These are phyloP conservation scores for Mallotus nudiflorus DNA, from an alignment of 345 rosid species.

Conservation along the genomic window DNA sequence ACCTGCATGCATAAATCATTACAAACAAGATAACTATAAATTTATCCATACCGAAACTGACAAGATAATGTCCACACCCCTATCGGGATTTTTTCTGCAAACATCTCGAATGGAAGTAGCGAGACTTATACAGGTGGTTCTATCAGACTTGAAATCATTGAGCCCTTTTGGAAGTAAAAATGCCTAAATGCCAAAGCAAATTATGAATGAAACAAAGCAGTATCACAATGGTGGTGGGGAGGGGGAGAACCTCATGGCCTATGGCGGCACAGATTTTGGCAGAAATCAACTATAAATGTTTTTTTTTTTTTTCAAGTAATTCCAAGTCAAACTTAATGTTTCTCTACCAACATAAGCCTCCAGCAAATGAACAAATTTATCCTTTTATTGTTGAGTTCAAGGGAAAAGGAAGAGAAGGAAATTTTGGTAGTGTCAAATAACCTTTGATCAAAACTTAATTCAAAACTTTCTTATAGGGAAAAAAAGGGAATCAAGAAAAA, in stretches of 20 bases:
- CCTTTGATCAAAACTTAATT: not conserved
- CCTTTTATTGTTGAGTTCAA: not conserved
- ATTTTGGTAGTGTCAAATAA: not conserved
- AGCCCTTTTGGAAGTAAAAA: slow-evolving; percentile 62
- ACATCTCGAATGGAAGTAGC: slow-evolving; percentile 81
- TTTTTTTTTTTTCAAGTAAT: slow-evolving; percentile 5
- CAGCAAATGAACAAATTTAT: slow-evolving; percentile 1
- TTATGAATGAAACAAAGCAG: slow-evolving; percentile 17
- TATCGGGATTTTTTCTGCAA: slow-evolving; percentile 83
- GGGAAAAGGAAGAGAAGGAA: not conserved
- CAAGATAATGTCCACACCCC: slow-evolving; percentile 96
- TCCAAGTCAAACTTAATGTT: not conserved
- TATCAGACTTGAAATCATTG: slow-evolving; percentile 55
- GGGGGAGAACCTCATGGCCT: not conserved
- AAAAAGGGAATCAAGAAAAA: not conserved
- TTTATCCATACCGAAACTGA: slow-evolving; percentile 77
- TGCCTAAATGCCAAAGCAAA: slow-evolving; percentile 46
- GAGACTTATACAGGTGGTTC: slow-evolving; percentile 64
- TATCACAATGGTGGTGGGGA: not conserved
- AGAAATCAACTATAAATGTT: not conserved
- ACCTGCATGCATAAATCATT: slow-evolving; percentile 20
- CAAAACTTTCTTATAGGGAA: not conserved
- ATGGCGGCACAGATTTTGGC: not conserved
- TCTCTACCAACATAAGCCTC: not conserved
- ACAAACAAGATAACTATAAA: slow-evolving; percentile 26